Conservation (phyloP, 169 alveolate genomes). For the Plasmodium sp. region DNA sequence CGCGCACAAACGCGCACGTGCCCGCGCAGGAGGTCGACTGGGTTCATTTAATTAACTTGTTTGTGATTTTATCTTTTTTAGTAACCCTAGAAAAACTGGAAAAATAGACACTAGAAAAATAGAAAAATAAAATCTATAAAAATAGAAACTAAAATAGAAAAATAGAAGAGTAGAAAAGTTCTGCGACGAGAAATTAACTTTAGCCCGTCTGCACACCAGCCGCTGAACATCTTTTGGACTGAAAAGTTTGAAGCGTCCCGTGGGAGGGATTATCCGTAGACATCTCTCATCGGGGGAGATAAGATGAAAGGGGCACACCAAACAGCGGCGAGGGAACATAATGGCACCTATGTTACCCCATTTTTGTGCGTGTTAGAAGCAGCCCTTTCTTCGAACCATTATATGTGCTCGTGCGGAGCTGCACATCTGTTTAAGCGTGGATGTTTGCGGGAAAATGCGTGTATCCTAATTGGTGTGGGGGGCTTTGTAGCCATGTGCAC, state of each 20-base stretch:
- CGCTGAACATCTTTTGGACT: neutral
- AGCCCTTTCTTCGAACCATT: neutral
- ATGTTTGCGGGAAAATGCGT: neutral
- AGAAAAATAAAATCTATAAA: neutral
- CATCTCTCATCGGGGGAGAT: neutral
- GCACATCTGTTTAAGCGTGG: neutral
- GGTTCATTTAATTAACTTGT: constrained; percentile 16
- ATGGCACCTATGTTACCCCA: neutral
- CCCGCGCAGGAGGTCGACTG: neutral
- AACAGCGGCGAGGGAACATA: neutral
- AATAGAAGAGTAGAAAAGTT: neutral
- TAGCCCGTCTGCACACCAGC: neutral
- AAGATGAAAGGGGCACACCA: neutral
- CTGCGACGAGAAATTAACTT: neutral
- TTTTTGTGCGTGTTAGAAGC: neutral
- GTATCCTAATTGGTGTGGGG: neutral
- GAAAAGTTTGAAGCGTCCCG: neutral
- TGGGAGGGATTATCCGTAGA: neutral
- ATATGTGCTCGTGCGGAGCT: neutral
- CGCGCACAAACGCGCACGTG: neutral
- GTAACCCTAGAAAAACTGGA: neutral
- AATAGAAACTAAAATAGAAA: neutral
- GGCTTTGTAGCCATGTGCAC: neutral
- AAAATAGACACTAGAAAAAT: neutral
- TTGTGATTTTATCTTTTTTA: constrained; percentile 26